Base-by-base conservation (phyloP, 495 filamentous ascomycete species). In the Apiosordaria backusii region DNA sequence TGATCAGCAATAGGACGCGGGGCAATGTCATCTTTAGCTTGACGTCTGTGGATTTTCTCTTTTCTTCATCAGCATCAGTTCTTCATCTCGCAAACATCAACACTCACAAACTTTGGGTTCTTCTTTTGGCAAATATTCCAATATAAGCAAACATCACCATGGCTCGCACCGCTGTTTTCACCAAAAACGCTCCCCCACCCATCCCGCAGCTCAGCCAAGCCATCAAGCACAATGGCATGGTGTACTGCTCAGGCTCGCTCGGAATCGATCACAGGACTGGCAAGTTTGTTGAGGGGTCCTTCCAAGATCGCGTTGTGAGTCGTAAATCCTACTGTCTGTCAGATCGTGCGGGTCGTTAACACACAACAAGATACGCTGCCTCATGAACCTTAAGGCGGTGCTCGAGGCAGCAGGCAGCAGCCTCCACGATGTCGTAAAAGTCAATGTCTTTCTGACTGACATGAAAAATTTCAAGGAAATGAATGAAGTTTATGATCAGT, bases 401-500 rank as follows among this genome's bases (percentile, higher is more conserved):
- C 87, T 90, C 65, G 80, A 84, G 57, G 86, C 81, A 23, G 85
- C 86, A 3, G 87, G 86, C 3, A 85, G 83, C 61, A 80, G 78
- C 54, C 75, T 89, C 57, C 75, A 80, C 21, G 87, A 89, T 66
- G 84, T 87, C 1, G 81, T 90, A 71, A 88, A 90, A 76, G 82
- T 88, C 65, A 89, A 88, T 70, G 80, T 90, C 40, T 92, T 89
- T 72, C 67, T 92, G 19, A 85, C 84, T 5, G 79, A 82, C 65
- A 90, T 91, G 87, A 81, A 82, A 62, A 81, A 90, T 70, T 90
- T 89, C 70, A 83, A 81, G 4, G 81, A 84, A 24, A 86, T 90
- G 84, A 90, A 88, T 65, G 78, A 78, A 52, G 84, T 81, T 0
- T 89, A 87, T 66, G 83, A 82, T 62, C 80, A 83, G 63, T 82